Conservation (phyloP, 1,139 yeast genomes). For the Suhomyces chickasaworum region DNA sequence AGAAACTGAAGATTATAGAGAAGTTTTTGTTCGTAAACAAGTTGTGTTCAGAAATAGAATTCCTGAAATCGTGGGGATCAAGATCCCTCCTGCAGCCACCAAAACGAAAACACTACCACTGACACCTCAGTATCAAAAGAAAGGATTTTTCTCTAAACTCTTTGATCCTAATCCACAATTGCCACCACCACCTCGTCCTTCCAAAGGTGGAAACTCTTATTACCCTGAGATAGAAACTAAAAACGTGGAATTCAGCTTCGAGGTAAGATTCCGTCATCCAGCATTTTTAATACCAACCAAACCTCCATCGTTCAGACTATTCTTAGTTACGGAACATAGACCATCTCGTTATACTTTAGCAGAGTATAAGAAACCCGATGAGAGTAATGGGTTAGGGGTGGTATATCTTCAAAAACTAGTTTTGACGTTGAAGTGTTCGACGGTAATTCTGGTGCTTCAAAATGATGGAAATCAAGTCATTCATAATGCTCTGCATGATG, state of each 20-base stretch:
- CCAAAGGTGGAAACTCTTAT: slow-evolving; percentile 14
- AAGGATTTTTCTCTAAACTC: slow-evolving; percentile 20
- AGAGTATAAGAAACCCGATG: slow-evolving; percentile 40
- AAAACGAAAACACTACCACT: slow-evolving; percentile 23
- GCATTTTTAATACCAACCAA: slow-evolving; percentile 46
- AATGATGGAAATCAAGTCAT: slow-evolving; percentile 29
- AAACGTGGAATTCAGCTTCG: slow-evolving; percentile 49
- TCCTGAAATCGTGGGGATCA: slow-evolving; percentile 48
- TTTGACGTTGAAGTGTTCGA: slow-evolving; percentile 37
- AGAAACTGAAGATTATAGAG: slow-evolving; percentile 30
- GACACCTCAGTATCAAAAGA: slow-evolving; percentile 19
- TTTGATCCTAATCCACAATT: slow-evolving; percentile 13
- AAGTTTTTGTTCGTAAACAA: slow-evolving; percentile 45
- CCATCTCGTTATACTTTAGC: slow-evolving; percentile 42
- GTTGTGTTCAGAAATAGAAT: slow-evolving; percentile 39
- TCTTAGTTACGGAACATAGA: slow-evolving; percentile 34
- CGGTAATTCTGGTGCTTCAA: slow-evolving; percentile 41
- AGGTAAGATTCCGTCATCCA: slow-evolving; percentile 49
- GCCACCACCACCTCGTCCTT: slow-evolving; percentile 12
- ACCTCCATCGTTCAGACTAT: slow-evolving; percentile 43
- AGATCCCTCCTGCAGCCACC: slow-evolving; percentile 21
- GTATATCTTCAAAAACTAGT: slow-evolving; percentile 43
- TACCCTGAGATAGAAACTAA: slow-evolving; percentile 33
- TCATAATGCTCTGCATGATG: slow-evolving; percentile 35
- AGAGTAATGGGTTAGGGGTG: slow-evolving; percentile 51